These are phyloP conservation scores for Tuber microsphaerosporum DNA, from an alignment of 495 filamentous ascomycete species.

Conservation along the genomic window DNA sequence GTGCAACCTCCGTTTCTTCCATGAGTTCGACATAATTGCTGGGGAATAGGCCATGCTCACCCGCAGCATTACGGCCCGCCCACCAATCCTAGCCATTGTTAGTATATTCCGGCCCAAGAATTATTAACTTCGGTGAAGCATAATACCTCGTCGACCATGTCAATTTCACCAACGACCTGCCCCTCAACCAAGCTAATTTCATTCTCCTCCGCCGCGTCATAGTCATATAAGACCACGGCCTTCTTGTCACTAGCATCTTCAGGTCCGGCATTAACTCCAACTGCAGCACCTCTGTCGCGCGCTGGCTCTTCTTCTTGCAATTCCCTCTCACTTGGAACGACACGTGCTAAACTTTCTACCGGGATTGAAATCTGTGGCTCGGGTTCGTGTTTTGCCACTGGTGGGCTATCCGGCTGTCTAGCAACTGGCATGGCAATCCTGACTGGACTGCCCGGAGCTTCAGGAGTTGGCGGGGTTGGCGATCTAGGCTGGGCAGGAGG, in stretches of 20 bases:
- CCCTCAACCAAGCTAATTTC: constrained; percentile 88
- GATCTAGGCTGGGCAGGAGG: constrained; percentile 56
- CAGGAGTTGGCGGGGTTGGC: constrained; percentile 55
- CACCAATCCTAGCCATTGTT: constrained; percentile 65
- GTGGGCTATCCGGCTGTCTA: constrained; percentile 48
- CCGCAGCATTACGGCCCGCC: constrained; percentile 75
- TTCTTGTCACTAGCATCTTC: constrained; percentile 50
- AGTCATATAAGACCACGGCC: constrained; percentile 85
- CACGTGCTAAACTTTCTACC: constrained; percentile 52
- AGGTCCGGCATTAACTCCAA: constrained; percentile 52
- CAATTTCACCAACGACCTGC: constrained; percentile 85
- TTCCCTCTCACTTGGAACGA: constrained; percentile 57
- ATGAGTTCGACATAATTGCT: constrained; percentile 92
- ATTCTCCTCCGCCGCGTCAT: constrained; percentile 95
- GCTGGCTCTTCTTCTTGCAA: constrained; percentile 56
- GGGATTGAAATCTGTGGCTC: constrained; percentile 49
- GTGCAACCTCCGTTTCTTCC: constrained; percentile 51
- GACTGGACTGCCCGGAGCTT: constrained; percentile 52
- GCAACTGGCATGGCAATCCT: constrained; percentile 81
- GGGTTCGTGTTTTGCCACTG: constrained; percentile 49
- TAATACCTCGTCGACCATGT: constrained; percentile 73
- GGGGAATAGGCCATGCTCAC: constrained; percentile 84
- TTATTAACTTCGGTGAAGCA: not conserved
- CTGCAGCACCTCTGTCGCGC: constrained; percentile 58
- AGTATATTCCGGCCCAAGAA: not conserved